These are phyloP conservation scores for Beauveria bassiana DNA, from an alignment of 2,329 filamentous ascomycete species.

Conservation along the genomic window DNA sequence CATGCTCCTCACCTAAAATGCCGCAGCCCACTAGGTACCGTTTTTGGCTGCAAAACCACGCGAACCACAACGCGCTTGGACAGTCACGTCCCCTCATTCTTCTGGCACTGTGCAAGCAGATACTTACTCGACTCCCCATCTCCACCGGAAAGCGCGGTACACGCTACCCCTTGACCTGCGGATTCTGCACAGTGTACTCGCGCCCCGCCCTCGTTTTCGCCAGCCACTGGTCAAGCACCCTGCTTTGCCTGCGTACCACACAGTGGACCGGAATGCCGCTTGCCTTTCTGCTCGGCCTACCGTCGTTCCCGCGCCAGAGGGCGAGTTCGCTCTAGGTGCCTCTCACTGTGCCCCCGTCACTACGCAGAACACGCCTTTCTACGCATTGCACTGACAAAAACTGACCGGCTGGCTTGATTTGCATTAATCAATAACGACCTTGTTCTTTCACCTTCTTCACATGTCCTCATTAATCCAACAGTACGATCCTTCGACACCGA, in stretches of 20 bases:
- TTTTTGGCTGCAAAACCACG: not conserved
- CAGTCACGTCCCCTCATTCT: constrained; percentile 13
- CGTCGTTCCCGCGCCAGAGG: not conserved
- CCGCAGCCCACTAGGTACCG: constrained; percentile 9
- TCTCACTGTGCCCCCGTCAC: not conserved
- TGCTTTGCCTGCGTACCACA: not conserved
- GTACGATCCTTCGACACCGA: not conserved
- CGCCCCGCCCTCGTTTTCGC: not conserved
- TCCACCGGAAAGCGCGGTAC: constrained; percentile 29
- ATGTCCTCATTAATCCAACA: too few species aligned
- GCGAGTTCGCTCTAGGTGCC: not conserved
- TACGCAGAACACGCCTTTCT: not conserved
- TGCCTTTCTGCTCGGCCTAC: not conserved
- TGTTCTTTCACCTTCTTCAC: not conserved
- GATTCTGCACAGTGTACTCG: constrained; percentile 30
- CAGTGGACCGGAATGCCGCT: not conserved
- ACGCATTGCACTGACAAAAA: not conserved
- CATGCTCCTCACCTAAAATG: constrained; percentile 9
- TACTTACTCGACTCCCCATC: constrained; percentile 25
- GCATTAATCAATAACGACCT: not conserved
- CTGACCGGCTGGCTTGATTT: not conserved
- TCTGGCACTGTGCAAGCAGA: constrained; percentile 34
- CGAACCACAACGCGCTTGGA: constrained; percentile 6
- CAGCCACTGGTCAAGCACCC: not conserved
- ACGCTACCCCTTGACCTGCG: constrained; percentile 8